Percentiles rank a stretch among this genome's conserved stretches.
These are phyloP conservation scores for Inga leiocalycina DNA, from an alignment of 306 rosid species.

Conservation along the genomic window DNA sequence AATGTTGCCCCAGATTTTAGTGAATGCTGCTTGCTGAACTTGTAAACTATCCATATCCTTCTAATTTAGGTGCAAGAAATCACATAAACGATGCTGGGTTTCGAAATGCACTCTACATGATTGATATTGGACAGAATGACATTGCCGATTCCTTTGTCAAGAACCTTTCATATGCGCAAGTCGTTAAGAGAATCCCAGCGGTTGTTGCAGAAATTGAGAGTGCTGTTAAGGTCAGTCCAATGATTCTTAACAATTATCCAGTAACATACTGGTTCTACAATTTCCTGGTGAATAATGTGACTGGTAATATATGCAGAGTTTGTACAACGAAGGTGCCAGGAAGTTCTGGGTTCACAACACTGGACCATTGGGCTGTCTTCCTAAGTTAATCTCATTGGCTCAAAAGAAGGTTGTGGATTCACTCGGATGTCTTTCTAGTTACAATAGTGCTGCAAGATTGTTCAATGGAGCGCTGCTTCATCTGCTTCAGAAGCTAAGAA, in stretches of 20 bases:
- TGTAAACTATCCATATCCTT: neutral
- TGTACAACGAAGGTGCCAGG: constrained; percentile 81
- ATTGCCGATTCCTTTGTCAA: constrained; percentile 73
- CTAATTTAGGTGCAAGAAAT: constrained; percentile 48
- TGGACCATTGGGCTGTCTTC: constrained; percentile 94
- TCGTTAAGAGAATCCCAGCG: constrained; percentile 62
- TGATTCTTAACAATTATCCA: neutral
- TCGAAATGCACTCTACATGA: constrained; percentile 77
- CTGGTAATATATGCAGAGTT: constrained; percentile 41
- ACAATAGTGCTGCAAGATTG: constrained; percentile 70
- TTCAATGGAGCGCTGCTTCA: constrained; percentile 68
- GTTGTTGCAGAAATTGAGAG: constrained; percentile 62
- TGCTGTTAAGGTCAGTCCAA: constrained; percentile 61
- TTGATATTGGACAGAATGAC: constrained; percentile 96
- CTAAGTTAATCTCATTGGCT: constrained; percentile 65
- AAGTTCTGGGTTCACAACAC: constrained; percentile 97
- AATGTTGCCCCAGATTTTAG: neutral
- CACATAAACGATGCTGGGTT: constrained; percentile 60
- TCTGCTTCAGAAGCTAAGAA: constrained; percentile 49
- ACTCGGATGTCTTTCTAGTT: constrained; percentile 70
- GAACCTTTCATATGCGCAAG: constrained; percentile 57
- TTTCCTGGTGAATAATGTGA: neutral
- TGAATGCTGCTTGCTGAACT: neutral
- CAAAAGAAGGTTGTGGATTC: constrained; percentile 57
- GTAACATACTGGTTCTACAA: neutral